phyloP scores from a whole-genome alignment of 2,329 filamentous ascomycete genomes.

The Aspergillaceae sp. region DNA sequence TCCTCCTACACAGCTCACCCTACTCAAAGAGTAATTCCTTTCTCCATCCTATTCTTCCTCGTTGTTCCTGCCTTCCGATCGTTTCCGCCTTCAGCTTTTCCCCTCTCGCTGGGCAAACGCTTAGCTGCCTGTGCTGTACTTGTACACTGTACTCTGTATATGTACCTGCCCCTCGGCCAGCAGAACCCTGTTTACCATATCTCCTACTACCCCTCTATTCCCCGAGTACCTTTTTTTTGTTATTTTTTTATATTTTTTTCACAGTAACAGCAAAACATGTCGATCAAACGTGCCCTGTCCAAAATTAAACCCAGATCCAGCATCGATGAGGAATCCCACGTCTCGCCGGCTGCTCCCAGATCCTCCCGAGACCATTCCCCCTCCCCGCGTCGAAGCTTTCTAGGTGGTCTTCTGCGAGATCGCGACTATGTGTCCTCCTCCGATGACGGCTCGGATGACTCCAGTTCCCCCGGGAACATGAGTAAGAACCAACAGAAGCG shows the following conservation, averaged over 20 bases:
- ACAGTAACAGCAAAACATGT: constrained; percentile 29
- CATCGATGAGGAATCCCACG: constrained; percentile 11
- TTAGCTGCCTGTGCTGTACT: neutral
- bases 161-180: neutral
- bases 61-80: neutral
- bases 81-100: neutral
- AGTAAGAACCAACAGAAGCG: constrained; percentile 42
- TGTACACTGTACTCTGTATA: neutral
- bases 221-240: neutral
- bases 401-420: constrained; percentile 34
- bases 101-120: neutral
- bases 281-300: constrained; percentile 38
- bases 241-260: neutral
- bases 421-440: constrained; percentile 36
- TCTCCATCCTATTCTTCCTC: too few relatives aligned
- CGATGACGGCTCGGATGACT: constrained; percentile 35
- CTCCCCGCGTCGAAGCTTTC: constrained; percentile 33
- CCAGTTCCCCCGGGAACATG: constrained; percentile 20
- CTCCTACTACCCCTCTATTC: too few relatives aligned
- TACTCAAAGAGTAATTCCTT: too few relatives aligned
- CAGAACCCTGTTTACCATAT: too few relatives aligned
- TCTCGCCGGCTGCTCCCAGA: constrained; percentile 3
- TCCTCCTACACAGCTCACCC: too few relatives aligned
- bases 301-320: constrained; percentile 26
- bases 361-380: constrained; percentile 3